Percentiles rank a stretch among this genome's conserved stretches.
These are phyloP conservation scores for Apiosordaria backusii DNA, from an alignment of 495 filamentous ascomycete genomes.

Conservation along the genomic window DNA sequence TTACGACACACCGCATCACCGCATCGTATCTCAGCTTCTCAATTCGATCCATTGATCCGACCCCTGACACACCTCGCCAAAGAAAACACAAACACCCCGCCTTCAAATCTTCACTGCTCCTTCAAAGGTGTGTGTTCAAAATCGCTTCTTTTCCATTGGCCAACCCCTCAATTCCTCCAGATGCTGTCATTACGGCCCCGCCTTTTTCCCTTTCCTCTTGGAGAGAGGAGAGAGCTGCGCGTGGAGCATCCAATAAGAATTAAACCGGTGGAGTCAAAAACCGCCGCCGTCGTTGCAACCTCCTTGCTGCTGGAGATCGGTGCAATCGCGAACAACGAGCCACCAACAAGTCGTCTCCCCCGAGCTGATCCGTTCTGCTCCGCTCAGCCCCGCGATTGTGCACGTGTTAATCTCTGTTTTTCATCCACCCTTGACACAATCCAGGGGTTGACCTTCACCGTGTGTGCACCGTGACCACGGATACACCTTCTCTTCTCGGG, in stretches of 20 bases:
- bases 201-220: neutral
- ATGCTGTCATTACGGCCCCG: neutral
- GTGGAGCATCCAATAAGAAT: neutral
- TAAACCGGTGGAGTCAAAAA: neutral
- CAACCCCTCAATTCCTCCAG: neutral
- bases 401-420: neutral
- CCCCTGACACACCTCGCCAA: neutral
- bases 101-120: too few species aligned
- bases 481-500: slow-evolving; percentile 3
- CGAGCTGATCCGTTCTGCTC: neutral
- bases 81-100: too few species aligned
- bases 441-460: too few species aligned
- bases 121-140: neutral
- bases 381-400: neutral
- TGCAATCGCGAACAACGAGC: neutral
- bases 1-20: too few species aligned
- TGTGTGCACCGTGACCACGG: too few species aligned
- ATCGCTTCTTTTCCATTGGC: neutral
- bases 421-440: neutral
- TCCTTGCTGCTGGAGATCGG: neutral
- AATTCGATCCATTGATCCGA: slow-evolving; percentile 3
- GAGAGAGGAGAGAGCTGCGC: too few species aligned
- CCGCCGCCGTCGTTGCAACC: too few species aligned
- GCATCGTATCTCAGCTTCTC: neutral
- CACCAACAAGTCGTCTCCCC: neutral